Conservation (phyloP, 257 asterid genomes). For the Schizonepeta tenuifolia region DNA sequence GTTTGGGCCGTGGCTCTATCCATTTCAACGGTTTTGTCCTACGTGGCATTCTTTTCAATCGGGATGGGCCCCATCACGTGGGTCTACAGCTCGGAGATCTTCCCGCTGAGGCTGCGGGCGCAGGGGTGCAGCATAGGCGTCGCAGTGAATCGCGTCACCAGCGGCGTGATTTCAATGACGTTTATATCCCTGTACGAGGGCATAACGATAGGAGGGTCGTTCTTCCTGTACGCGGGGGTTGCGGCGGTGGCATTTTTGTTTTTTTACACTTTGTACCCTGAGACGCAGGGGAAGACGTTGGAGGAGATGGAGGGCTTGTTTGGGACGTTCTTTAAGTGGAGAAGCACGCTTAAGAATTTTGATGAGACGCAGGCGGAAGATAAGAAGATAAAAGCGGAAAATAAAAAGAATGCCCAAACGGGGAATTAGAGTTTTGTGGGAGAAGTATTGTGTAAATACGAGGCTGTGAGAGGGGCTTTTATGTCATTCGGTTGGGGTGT, state of each 20-base stretch:
- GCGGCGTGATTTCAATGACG: constrained; percentile 69
- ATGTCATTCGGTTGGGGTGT: constrained; percentile 4
- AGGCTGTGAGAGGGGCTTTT: constrained; percentile 19
- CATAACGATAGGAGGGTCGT: constrained; percentile 62
- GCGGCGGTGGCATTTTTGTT: constrained; percentile 53
- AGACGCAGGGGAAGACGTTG: constrained; percentile 65
- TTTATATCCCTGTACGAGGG: constrained; percentile 49
- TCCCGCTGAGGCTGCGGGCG: constrained; percentile 63
- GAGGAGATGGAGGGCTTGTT: constrained; percentile 71
- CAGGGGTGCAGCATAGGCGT: constrained; percentile 75
- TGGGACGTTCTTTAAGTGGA: constrained; percentile 66
- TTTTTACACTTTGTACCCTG: constrained; percentile 61
- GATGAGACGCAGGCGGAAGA: constrained; percentile 35
- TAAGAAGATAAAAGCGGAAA: neutral
- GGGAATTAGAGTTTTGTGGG: constrained; percentile 11
- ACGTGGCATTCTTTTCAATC: constrained; percentile 66
- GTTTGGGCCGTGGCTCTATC: constrained; percentile 53
- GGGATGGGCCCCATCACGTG: constrained; percentile 85
- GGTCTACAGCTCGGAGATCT: constrained; percentile 78
- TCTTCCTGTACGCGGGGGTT: constrained; percentile 49
- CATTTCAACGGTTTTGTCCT: constrained; percentile 42
- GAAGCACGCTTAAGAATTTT: constrained; percentile 42
- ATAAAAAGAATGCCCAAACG: constrained; percentile 38
- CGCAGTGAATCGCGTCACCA: constrained; percentile 58
- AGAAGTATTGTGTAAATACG: neutral